These are phyloP conservation scores for Elaphomyces granulatus DNA, from an alignment of 495 filamentous ascomycete species.

Conservation along the genomic window DNA sequence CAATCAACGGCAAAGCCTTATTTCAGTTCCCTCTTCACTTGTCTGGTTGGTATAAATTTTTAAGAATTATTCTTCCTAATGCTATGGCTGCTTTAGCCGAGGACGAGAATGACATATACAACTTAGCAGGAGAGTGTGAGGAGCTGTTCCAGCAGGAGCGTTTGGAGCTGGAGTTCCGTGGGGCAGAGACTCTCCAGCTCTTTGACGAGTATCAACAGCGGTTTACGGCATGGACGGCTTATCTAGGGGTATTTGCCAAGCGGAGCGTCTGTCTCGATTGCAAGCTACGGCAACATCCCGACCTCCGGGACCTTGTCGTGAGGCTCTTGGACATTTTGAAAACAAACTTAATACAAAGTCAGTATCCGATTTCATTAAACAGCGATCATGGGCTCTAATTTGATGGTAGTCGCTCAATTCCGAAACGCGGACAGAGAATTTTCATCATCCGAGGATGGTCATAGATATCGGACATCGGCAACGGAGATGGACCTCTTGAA, in stretches of 20 bases:
- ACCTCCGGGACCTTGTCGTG: not conserved
- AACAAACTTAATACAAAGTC: not conserved
- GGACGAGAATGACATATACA: not conserved
- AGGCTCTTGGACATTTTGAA: constrained; percentile 1
- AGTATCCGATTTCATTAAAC: too few species aligned
- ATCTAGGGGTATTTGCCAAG: not conserved
- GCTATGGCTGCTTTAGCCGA: too few species aligned
- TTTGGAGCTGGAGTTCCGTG: not conserved
- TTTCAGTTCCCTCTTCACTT: too few species aligned
- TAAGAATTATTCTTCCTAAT: too few species aligned
- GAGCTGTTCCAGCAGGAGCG: not conserved
- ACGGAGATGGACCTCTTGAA: too few species aligned
- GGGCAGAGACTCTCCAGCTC: not conserved
- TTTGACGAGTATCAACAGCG: not conserved
- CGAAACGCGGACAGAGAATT: too few species aligned
- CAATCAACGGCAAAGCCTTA: too few species aligned
- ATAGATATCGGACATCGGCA: too few species aligned
- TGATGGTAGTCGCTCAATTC: too few species aligned
- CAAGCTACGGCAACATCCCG: constrained; percentile 1
- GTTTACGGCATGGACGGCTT: not conserved
- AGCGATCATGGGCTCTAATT: too few species aligned
- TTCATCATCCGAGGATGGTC: too few species aligned
- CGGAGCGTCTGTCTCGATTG: not conserved
- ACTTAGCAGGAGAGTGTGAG: not conserved
- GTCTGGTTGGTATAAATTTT: too few species aligned